Conservation (phyloP, 169 alveolate genomes). For the Cryptosporidium tyzzeri region DNA sequence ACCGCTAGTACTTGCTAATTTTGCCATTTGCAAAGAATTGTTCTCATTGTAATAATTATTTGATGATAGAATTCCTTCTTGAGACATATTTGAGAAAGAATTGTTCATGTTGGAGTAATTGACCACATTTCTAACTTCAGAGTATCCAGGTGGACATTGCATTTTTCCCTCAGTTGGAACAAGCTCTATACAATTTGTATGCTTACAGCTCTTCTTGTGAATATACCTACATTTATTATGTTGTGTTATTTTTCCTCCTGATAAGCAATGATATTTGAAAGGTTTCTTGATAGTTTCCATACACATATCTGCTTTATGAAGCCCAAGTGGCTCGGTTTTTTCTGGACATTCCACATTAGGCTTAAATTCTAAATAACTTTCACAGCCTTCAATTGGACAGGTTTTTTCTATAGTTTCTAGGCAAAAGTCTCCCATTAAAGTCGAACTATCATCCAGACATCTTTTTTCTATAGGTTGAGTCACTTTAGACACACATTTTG, state of each 20-base stretch:
- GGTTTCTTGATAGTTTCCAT: constrained; percentile 27
- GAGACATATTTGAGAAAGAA: not conserved
- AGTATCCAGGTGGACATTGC: constrained; percentile 76
- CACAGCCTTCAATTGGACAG: constrained; percentile 66
- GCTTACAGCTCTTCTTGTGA: constrained; percentile 32
- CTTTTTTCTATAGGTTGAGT: constrained; percentile 5
- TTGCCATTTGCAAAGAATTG: not conserved
- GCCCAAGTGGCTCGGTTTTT: constrained; percentile 43
- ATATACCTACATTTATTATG: constrained; percentile 60
- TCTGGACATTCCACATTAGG: constrained; percentile 40
- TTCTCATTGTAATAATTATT: not conserved
- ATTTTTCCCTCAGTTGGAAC: constrained; percentile 30
- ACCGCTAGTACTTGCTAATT: not conserved
- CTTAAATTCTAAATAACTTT: constrained; percentile 33
- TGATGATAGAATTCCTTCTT: not conserved
- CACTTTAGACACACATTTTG: constrained; percentile 25
- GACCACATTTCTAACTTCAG: constrained; percentile 21
- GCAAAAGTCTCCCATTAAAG: constrained; percentile 13
- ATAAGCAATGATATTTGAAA: constrained; percentile 26
- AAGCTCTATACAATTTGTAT: constrained; percentile 39
- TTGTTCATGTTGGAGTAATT: not conserved
- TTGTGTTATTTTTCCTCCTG: constrained; percentile 46
- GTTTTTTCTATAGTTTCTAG: constrained; percentile 19
- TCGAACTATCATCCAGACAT: not conserved
- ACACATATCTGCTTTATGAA: constrained; percentile 54